phyloP scores from a whole-genome alignment of 2,329 filamentous ascomycete genomes.

The Meredithiella fracta region DNA sequence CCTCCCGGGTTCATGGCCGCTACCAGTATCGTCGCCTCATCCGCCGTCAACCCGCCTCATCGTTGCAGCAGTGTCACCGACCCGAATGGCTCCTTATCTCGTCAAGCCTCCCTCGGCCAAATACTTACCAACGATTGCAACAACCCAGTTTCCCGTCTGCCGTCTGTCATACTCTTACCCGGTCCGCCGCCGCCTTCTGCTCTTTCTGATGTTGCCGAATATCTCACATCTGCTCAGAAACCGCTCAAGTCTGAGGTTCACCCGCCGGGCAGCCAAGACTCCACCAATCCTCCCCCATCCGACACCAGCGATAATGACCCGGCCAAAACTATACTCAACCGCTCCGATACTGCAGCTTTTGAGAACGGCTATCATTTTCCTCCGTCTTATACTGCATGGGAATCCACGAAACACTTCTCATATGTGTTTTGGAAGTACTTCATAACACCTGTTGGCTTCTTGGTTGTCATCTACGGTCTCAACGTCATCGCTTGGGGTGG shows the following conservation, averaged over 20 bases:
- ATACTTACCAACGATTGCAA: slow-evolving; percentile 3
- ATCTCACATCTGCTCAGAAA: not conserved
- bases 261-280: not conserved
- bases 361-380: slow-evolving; percentile 52
- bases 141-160: not conserved
- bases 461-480: slow-evolving; percentile 62
- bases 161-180: not conserved
- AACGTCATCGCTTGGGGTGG: slow-evolving; percentile 81
- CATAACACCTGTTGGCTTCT: slow-evolving; percentile 57
- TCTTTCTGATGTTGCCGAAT: slow-evolving; percentile 11
- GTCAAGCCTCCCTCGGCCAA: slow-evolving; percentile 6
- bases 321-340: slow-evolving; percentile 1
- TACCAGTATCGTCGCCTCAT: slow-evolving; percentile 29
- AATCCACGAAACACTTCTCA: slow-evolving; percentile 40
- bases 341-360: slow-evolving; percentile 26
- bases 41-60: slow-evolving; percentile 18
- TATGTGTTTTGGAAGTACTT: slow-evolving; percentile 56
- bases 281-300: not conserved
- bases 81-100: slow-evolving; percentile 1
- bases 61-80: slow-evolving; percentile 14
- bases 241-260: not conserved
- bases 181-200: not conserved
- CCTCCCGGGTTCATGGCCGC: slow-evolving; percentile 33
- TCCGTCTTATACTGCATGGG: slow-evolving; percentile 41
- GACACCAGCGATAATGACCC: not conserved